Evolutionary conservation across 1,284 basidiomycete species (phyloP).

Genomic region (Microbotryum saponariae): DNA sequence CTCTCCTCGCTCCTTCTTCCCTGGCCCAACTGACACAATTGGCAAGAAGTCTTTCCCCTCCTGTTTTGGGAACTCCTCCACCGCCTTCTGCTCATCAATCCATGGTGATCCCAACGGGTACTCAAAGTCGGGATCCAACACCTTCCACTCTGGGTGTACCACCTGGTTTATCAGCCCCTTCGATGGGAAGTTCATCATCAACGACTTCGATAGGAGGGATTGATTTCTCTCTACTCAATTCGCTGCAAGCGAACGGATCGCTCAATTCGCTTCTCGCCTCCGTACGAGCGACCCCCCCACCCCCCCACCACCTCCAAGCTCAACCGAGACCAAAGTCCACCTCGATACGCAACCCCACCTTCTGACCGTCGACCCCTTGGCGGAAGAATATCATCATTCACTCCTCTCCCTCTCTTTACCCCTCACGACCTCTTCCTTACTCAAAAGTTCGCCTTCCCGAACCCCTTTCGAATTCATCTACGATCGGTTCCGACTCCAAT

Average conservation of each 20-base stretch:
- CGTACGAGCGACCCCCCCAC: constrained; percentile 16
- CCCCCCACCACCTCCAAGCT: constrained; percentile 35
- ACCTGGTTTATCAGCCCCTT: too few species aligned
- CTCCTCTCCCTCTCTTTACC: constrained; percentile 52
- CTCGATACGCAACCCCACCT: neutral
- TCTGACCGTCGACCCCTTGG: too few species aligned
- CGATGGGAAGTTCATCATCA: neutral
- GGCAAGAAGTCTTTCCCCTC: too few species aligned
- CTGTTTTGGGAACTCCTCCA: too few species aligned
- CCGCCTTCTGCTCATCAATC: too few species aligned
- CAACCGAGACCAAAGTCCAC: constrained; percentile 21
- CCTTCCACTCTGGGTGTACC: too few species aligned
- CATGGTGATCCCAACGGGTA: too few species aligned
- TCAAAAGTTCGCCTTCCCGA: constrained; percentile 12
- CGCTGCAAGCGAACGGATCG: constrained; percentile 27
- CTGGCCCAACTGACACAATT: too few species aligned
- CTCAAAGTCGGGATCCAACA: too few species aligned
- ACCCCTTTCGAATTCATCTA: constrained; percentile 52
- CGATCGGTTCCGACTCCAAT: constrained; percentile 66
- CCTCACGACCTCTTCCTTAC: constrained; percentile 50
- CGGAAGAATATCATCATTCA: too few species aligned
- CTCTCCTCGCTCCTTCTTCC: too few species aligned
- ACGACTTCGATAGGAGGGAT: constrained; percentile 9
- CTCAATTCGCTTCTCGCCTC: constrained; percentile 19
- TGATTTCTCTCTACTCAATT: constrained; percentile 26